These are phyloP conservation scores for Martensiomyces pterosporus DNA, from an alignment of 192 early-diverging fungal genomes.

Conservation along the genomic window DNA sequence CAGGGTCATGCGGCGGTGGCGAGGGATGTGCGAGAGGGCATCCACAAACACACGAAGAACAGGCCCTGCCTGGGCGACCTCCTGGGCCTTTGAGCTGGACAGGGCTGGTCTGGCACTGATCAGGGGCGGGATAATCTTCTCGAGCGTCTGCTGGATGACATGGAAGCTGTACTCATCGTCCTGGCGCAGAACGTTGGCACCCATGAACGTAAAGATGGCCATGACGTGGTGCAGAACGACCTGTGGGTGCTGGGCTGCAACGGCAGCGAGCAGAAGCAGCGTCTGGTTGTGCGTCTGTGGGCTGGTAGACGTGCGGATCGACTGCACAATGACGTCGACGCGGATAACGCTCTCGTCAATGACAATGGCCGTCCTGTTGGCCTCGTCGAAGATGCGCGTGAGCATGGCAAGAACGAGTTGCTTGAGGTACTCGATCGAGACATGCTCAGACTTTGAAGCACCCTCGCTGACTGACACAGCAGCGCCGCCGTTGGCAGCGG, in stretches of 20 bases:
- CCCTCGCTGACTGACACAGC: conserved; percentile 1
- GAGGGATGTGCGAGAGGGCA: conserved; percentile 86
- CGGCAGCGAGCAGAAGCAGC: conserved; percentile 80
- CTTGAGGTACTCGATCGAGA: conserved; percentile 79
- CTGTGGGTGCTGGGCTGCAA: conserved; percentile 77
- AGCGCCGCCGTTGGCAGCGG: conserved; percentile 2
- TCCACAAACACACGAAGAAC: conserved; percentile 90
- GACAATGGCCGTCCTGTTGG: conserved; percentile 5
- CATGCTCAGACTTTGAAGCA: conserved; percentile 20
- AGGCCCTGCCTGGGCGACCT: conserved; percentile 58
- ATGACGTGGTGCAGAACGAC: conserved; percentile 88
- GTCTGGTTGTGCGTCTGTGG: conserved; percentile 92
- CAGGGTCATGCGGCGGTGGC: conserved; percentile 82
- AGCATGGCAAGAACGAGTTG: conserved; percentile 76
- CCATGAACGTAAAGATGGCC: conserved; percentile 98
- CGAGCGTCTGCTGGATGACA: conserved; percentile 86
- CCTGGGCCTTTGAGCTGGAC: background rate
- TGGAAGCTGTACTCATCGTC: conserved; percentile 96
- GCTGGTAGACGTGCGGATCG: conserved; percentile 83
- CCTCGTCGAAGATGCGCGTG: conserved; percentile 52
- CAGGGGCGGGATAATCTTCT: conserved; percentile 82
- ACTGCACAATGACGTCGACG: conserved; percentile 82
- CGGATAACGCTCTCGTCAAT: conserved; percentile 62
- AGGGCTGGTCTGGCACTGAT: conserved; percentile 13
- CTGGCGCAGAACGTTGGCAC: conserved; percentile 87